A percentile compares a stretch with the other conserved stretches of the same genome.
Conservation (phyloP, 2,329 filamentous ascomycete genomes). For the Seiridium unicorne region DNA sequence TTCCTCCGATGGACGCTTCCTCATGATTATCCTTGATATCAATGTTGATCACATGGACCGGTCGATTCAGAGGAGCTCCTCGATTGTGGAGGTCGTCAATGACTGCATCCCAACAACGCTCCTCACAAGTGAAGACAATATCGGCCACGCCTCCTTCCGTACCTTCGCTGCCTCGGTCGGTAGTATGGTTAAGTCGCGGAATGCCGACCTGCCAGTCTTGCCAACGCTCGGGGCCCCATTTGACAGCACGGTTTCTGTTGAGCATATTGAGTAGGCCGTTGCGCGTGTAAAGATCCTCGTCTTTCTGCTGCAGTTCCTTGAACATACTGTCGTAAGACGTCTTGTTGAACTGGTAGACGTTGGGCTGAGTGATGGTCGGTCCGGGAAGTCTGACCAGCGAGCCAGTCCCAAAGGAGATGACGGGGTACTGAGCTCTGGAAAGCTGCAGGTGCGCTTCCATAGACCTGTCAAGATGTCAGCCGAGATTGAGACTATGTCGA, state of each 20-base stretch:
- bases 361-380: slow-evolving; percentile 86
- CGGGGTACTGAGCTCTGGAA: slow-evolving; percentile 83
- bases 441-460: slow-evolving; percentile 99
- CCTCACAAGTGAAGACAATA: slow-evolving; percentile 94
- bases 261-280: slow-evolving; percentile 97
- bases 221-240: slow-evolving; percentile 95
- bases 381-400: slow-evolving; percentile 91
- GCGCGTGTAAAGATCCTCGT: slow-evolving; percentile 80
- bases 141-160: slow-evolving; percentile 90
- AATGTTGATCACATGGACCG: slow-evolving; percentile 97
- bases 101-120: slow-evolving; percentile 97
- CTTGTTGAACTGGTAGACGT: slow-evolving; percentile 97
- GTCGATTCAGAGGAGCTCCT: slow-evolving; percentile 82
- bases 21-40: slow-evolving; percentile 99
- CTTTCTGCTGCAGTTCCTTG: slow-evolving; percentile 83
- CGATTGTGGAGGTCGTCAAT: slow-evolving; percentile 88
- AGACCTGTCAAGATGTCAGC: slow-evolving; percentile 49
- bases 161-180: slow-evolving; percentile 75
- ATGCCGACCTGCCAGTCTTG: slow-evolving; percentile 94
- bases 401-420: slow-evolving; percentile 96
- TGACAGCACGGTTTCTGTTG: slow-evolving; percentile 84
- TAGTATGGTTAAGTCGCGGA: slow-evolving; percentile 73
- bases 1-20: slow-evolving; percentile 86
- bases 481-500: too few relatives aligned
- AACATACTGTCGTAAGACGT: slow-evolving; percentile 96